Percentiles rank a stretch among this genome's conserved stretches.
These are phyloP conservation scores for Macrophomina pseudophaseolina DNA, from an alignment of 2,329 filamentous ascomycete species.

Conservation along the genomic window DNA sequence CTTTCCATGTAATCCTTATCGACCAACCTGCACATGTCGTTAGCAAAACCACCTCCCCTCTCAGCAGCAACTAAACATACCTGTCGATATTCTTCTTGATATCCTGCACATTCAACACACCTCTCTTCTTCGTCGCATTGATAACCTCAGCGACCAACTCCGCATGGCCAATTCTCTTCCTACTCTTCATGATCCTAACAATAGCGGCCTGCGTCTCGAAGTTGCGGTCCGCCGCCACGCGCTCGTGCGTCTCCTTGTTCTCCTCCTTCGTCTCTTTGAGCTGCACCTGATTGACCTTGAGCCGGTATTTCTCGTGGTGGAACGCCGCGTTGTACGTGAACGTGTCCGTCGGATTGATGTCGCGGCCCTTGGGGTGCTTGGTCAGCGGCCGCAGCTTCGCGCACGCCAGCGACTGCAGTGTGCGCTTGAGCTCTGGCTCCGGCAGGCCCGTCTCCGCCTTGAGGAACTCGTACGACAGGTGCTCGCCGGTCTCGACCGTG, in stretches of 20 bases:
- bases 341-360: constrained; percentile 77
- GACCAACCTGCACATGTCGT: constrained; percentile 40
- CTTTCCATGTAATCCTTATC: constrained; percentile 29
- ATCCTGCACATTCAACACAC: constrained; percentile 80
- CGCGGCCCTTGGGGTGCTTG: constrained; percentile 84
- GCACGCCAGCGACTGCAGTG: constrained; percentile 92
- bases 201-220: constrained; percentile 98
- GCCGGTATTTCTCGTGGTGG: constrained; percentile 78
- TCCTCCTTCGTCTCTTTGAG: constrained; percentile 94
- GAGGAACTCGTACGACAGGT: constrained; percentile 77
- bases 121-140: constrained; percentile 82
- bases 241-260: constrained; percentile 90
- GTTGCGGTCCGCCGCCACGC: constrained; percentile 85
- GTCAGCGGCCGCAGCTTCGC: constrained; percentile 82
- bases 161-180: constrained; percentile 84
- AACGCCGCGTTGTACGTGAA: constrained; percentile 84
- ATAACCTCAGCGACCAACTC: constrained; percentile 93
- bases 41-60: neutral
- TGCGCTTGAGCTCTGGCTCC: constrained; percentile 84
- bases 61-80: constrained; percentile 52
- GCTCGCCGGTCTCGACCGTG: constrained; percentile 63
- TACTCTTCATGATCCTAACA: constrained; percentile 94
- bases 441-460: constrained; percentile 73
- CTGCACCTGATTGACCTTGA: constrained; percentile 99
- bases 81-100: constrained; percentile 99